A percentile compares a stretch with the other conserved stretches of the same genome.
phyloP scores from a whole-genome alignment of 352 stramenopile genomes.

The Pythium aristosporum region DNA sequence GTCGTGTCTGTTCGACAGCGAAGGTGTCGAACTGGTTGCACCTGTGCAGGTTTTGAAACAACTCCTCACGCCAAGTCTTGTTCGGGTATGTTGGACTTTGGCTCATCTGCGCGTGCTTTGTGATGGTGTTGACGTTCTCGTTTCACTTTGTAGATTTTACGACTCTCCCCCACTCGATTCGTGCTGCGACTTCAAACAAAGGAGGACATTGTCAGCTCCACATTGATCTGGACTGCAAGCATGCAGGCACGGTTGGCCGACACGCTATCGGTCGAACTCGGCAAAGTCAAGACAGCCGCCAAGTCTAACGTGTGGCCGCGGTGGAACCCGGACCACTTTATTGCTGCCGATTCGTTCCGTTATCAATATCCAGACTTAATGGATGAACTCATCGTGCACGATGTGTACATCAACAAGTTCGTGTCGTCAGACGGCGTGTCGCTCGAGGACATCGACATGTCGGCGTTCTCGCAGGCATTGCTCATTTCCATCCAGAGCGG shows the following conservation, averaged over 20 bases:
- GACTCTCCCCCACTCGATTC: conserved; percentile 59
- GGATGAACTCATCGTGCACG: conserved; percentile 72
- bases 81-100: conserved; percentile 42
- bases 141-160: conserved; percentile 44
- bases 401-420: conserved; percentile 86
- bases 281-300: conserved; percentile 66
- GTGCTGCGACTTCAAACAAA: conserved; percentile 54
- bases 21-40: conserved; percentile 30
- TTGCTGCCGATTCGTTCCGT: conserved; percentile 83
- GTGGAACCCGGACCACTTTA: conserved; percentile 82
- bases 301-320: conserved; percentile 57
- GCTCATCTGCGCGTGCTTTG: background rate
- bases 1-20: conserved; percentile 53
- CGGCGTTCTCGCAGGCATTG: conserved; percentile 69
- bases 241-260: conserved; percentile 63
- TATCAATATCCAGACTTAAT: conserved; percentile 81
- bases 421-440: conserved; percentile 53
- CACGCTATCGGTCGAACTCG: conserved; percentile 52
- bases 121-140: background rate
- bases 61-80: conserved; percentile 75
- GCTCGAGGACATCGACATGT: conserved; percentile 73
- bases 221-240: conserved; percentile 68
- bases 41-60: conserved; percentile 65
- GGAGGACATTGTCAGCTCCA: conserved; percentile 63
- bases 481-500: conserved; percentile 83